A percentile compares a stretch with the other conserved stretches of the same genome.
These are phyloP conservation scores for Erigeron philadelphicus DNA, from an alignment of 140 eudicot genomes.

Conservation along the genomic window DNA sequence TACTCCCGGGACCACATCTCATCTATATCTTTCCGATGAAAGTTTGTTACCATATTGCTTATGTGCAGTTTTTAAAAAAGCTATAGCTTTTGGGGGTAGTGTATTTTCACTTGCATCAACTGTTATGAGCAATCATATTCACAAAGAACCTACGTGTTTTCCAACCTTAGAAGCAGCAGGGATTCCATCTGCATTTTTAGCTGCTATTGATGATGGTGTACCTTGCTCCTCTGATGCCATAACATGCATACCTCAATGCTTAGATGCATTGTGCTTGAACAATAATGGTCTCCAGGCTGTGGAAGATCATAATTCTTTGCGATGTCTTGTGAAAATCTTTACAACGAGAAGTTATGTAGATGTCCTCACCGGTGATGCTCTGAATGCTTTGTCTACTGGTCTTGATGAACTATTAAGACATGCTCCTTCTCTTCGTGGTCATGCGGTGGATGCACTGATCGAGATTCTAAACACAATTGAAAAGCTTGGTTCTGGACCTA, in stretches of 20 bases:
- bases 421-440: conserved; percentile 6
- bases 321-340: background rate
- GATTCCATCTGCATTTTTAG: conserved; percentile 63
- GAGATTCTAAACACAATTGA: conserved; percentile 49
- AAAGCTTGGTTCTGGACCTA: conserved; percentile 50
- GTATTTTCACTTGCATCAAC: conserved; percentile 70
- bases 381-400: background rate
- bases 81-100: conserved; percentile 68
- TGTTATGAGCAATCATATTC: conserved; percentile 68
- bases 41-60: conserved; percentile 58
- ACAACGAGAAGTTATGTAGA: background rate
- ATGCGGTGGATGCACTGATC: conserved; percentile 68
- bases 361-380: background rate
- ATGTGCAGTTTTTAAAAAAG: conserved; percentile 52
- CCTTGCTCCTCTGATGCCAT: conserved; percentile 69
- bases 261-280: conserved; percentile 64
- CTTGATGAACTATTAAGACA: conserved; percentile 4
- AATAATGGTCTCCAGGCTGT: conserved; percentile 17
- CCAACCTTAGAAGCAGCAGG: conserved; percentile 61
- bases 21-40: conserved; percentile 55
- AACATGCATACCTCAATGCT: conserved; percentile 69
- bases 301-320: background rate
- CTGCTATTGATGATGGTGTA: conserved; percentile 57
- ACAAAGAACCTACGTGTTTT: conserved; percentile 70
- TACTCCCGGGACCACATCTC: conserved; percentile 54